A percentile compares a stretch with the other conserved stretches of the same genome.
Evolutionary conservation across 805 yeast genomes (phyloP).

Genomic region (Lipomyces oligophaga): DNA sequence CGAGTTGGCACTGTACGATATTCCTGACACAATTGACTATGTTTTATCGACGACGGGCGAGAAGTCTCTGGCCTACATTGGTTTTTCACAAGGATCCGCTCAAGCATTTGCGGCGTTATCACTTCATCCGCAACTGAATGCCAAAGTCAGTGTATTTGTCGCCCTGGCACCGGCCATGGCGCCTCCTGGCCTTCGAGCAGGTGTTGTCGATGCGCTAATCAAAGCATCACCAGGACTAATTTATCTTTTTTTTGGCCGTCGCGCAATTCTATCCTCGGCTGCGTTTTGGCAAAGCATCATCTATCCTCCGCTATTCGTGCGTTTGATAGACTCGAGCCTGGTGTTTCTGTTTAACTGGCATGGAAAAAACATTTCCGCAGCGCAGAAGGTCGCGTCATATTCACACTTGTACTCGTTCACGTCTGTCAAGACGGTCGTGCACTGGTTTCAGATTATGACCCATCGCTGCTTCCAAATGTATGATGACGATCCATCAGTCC

Average conservation of each 20-base stretch:
- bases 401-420: conserved; percentile 89
- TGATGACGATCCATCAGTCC: conserved; percentile 51
- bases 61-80: conserved; percentile 60
- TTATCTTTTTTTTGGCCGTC: conserved; percentile 66
- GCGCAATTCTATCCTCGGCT: conserved; percentile 72
- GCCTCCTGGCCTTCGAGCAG: conserved; percentile 77
- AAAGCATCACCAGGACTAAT: conserved; percentile 72
- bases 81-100: conserved; percentile 92
- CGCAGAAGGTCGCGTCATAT: conserved; percentile 76
- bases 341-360: conserved; percentile 74
- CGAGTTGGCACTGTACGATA: conserved; percentile 86
- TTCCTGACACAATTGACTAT: conserved; percentile 77
- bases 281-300: conserved; percentile 72
- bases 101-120: conserved; percentile 85
- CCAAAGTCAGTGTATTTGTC: conserved; percentile 53
- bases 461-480: conserved; percentile 82
- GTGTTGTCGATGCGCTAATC: conserved; percentile 68
- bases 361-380: conserved; percentile 60
- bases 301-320: conserved; percentile 70
- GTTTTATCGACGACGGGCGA: conserved; percentile 52
- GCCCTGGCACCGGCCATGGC: conserved; percentile 94
- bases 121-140: conserved; percentile 56
- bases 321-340: conserved; percentile 68
- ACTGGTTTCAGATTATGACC: conserved; percentile 89
- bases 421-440: conserved; percentile 88